Base-by-base conservation (phyloP, 2,329 filamentous ascomycete genomes). In the Coniochaeta ligniaria region DNA sequence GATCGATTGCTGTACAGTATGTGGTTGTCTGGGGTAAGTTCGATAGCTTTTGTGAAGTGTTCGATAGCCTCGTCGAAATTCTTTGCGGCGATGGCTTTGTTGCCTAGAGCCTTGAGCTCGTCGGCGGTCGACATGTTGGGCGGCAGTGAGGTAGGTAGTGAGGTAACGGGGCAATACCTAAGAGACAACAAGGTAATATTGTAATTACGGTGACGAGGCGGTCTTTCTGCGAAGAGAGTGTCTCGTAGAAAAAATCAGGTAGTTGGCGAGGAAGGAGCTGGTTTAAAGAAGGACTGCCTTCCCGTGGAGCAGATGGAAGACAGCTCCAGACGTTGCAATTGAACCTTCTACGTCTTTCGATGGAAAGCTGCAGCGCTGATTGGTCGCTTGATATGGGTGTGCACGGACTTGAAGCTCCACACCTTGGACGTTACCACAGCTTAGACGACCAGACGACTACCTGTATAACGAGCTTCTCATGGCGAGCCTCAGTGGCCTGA, bases 1-100 rank as follows among this genome's bases (percentile, higher is more conserved):
- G 95, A 98, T 68, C 95, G 88, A 79, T 99, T 99, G 72, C 93
- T 98, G 83, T 94, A 99, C 61, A 99, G 89, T 67, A 99, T 94
- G 76, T 99, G 95, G 76, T 99, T 99, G 63, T 81, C 79, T 57
- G 93, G 89, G 65, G 97, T 91, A 70, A 96, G 78, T 60, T 86
- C 89, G 72, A 99, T 97, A 59, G 95, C 95, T 77, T 96, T 84
- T 61, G 92, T 90, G 78, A 99, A 99, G 73, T 97, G 95, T 68
- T 93, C 89, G 74, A 96, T 86, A 72, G 95, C 95, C 75, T 94
- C 92, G 71, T 92, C 84, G 75, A 96, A 99, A 78, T 98, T 92
- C 84, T 98, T 98, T 64, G 91, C 92, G 66, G 92, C 89, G 77
- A 99, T 99, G 77, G 96, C 93, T 83, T 96, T 96, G 83, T 99